Evolutionary conservation across 768 basidiomycete species (phyloP), one percentile per base, ranked within the genome.

Genomic region (Calocybe cyanea): DNA sequence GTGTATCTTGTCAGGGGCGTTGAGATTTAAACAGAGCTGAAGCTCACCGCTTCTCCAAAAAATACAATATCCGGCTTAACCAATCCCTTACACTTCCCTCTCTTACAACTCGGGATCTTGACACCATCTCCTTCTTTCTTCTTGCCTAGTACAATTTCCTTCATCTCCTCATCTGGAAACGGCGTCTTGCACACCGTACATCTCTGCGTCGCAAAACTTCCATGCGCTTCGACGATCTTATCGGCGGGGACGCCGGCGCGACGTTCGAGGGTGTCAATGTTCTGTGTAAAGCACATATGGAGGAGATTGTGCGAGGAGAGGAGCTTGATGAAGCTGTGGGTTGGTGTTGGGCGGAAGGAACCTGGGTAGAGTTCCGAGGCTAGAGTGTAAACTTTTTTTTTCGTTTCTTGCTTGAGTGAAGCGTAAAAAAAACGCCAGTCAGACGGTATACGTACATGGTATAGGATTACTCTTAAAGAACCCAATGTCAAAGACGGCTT

Each of bases 1-100:
- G 53, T 10, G 43, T 19, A 18, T 28, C 6, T n/a, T n/a, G n/a
- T n/a, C n/a, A n/a, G n/a, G n/a, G n/a, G n/a, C n/a, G n/a, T n/a
- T n/a, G n/a, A n/a, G n/a, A n/a, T n/a, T n/a, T n/a, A n/a, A n/a
- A n/a, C n/a, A n/a, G n/a, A n/a, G n/a, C n/a, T n/a, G n/a, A n/a
- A n/a, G n/a, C 81, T 24, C 58, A 87, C 83, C 30, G 73, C 59
- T 65, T 92, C 87, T 18, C 93, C 92, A 57, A 95, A 94, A 66
- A 95, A 94, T 10, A 95, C 89, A 34, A 95, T 95, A 57, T 95
- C 88, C n/a, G 92, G 92, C 63, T 94, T 92, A 13, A 93, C 83
- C 31, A 90, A 70, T 0, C 90, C 91, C 1, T 67, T 69, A 52
- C 92, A 92, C 3, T 46, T 47, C 21, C 62, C 62, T 4, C 36